Conservation (phyloP, 1,284 basidiomycete genomes). For the Anthracocystis panici-leucophaei region DNA sequence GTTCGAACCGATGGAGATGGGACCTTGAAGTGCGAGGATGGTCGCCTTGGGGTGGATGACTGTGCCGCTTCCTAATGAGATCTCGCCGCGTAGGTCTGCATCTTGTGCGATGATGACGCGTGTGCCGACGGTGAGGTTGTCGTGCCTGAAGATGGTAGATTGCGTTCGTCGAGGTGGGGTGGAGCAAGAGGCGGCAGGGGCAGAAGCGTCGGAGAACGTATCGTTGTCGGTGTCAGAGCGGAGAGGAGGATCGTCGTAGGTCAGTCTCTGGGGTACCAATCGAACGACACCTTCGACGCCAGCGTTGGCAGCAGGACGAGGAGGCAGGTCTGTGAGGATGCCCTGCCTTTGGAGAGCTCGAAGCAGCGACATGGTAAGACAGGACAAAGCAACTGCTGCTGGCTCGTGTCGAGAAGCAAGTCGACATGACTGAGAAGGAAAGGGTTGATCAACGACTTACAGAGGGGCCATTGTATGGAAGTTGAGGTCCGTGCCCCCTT, state of each 20-base stretch:
- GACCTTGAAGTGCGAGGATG: conserved; percentile 86
- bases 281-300: conserved; percentile 7
- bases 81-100: conserved; percentile 58
- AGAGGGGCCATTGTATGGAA: conserved; percentile 31
- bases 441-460: conserved; percentile 17
- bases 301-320: conserved; percentile 7
- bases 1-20: conserved; percentile 85
- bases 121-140: conserved; percentile 56
- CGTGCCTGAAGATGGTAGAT: conserved; percentile 32
- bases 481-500: conserved; percentile 27
- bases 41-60: conserved; percentile 94
- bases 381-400: not conserved
- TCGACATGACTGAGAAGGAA: not conserved
- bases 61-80: conserved; percentile 71
- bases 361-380: conserved; percentile 27
- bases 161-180: conserved; percentile 8
- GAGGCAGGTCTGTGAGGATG: conserved; percentile 26
- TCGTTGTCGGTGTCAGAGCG: conserved; percentile 3
- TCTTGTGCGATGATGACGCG: conserved; percentile 56
- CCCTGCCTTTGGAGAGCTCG: conserved; percentile 39
- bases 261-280: conserved; percentile 11
- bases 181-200: not conserved
- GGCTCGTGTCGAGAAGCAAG: not conserved
- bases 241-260: conserved; percentile 9
- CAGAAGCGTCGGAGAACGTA: not conserved